Conservation (phyloP, 2,329 filamentous ascomycete genomes). For the Coniochaeta sp. region DNA sequence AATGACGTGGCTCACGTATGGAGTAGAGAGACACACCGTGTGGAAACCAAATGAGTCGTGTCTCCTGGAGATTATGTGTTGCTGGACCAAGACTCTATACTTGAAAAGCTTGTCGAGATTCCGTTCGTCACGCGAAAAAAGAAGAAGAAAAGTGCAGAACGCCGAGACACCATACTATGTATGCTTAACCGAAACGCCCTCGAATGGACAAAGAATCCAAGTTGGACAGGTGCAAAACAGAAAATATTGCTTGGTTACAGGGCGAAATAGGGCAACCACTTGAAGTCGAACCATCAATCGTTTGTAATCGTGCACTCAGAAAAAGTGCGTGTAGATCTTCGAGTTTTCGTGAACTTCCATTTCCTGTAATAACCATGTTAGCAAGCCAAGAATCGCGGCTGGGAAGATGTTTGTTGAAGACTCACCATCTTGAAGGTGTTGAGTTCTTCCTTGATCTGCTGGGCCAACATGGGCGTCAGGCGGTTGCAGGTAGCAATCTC, state of each 20-base stretch:
- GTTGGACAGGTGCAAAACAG: slow-evolving; percentile 5
- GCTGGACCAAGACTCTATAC: slow-evolving; percentile 5
- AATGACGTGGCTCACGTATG: neutral
- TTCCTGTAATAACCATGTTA: slow-evolving; percentile 51
- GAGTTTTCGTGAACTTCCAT: slow-evolving; percentile 99
- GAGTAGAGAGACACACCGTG: slow-evolving; percentile 1
- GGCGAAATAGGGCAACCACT: neutral
- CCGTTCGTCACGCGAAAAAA: neutral
- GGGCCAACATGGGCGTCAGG: slow-evolving; percentile 89
- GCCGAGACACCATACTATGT: slow-evolving; percentile 47
- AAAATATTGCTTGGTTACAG: slow-evolving; percentile 11
- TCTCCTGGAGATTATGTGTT: neutral
- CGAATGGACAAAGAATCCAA: slow-evolving; percentile 7
- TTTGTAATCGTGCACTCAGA: slow-evolving; percentile 52
- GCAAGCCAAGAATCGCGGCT: neutral
- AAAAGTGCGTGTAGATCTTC: slow-evolving; percentile 99
- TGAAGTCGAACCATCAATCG: slow-evolving; percentile 5
- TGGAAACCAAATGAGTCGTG: neutral
- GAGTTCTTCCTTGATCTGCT: slow-evolving; percentile 98
- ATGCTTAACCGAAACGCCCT: slow-evolving; percentile 48
- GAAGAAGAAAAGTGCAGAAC: slow-evolving; percentile 30
- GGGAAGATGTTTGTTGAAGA: slow-evolving; percentile 7
- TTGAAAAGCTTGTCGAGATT: slow-evolving; percentile 10
- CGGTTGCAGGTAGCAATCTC: slow-evolving; percentile 98
- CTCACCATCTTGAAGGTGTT: slow-evolving; percentile 99